phyloP scores from a whole-genome alignment of 2,329 filamentous ascomycete genomes.

The Parasarocladium wereldwijsianum region DNA sequence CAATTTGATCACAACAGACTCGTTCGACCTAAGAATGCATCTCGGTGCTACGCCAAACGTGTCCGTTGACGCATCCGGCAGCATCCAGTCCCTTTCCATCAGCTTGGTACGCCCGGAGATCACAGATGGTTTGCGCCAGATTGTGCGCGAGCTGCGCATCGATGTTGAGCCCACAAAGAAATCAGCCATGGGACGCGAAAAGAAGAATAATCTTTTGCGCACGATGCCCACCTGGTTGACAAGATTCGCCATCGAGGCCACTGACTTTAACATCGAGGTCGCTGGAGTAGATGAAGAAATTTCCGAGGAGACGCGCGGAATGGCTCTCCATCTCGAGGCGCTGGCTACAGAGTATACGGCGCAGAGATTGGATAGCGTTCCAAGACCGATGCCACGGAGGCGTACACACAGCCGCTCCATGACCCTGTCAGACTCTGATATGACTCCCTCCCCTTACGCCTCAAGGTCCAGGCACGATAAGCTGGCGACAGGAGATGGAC shows the following conservation, averaged over 20 bases:
- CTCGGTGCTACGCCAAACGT: slow-evolving; percentile 76
- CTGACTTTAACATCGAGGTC: slow-evolving; percentile 79
- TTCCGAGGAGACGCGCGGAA: slow-evolving; percentile 65
- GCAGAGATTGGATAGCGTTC: slow-evolving; percentile 53
- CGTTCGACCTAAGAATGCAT: slow-evolving; percentile 73
- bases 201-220: slow-evolving; percentile 56
- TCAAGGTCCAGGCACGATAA: slow-evolving; percentile 35
- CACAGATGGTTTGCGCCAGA: slow-evolving; percentile 80
- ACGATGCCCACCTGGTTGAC: slow-evolving; percentile 72
- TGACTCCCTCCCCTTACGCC: slow-evolving; percentile 18
- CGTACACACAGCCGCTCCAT: slow-evolving; percentile 61
- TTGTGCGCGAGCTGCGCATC: slow-evolving; percentile 67
- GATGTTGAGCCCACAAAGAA: slow-evolving; percentile 50
- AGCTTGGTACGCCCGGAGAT: slow-evolving; percentile 89
- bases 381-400: slow-evolving; percentile 45
- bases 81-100: slow-evolving; percentile 72
- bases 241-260: slow-evolving; percentile 70
- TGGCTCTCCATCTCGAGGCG: slow-evolving; percentile 74
- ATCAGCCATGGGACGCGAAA: slow-evolving; percentile 28
- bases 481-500: slow-evolving; percentile 53
- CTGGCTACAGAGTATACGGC: slow-evolving; percentile 84
- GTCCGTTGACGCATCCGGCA: slow-evolving; percentile 65
- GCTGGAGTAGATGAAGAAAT: slow-evolving; percentile 78
- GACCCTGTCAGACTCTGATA: slow-evolving; percentile 54
- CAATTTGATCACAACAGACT: slow-evolving; percentile 76